Conservation (phyloP, 2,329 filamentous ascomycete genomes). For the Seiridium cupressi region DNA sequence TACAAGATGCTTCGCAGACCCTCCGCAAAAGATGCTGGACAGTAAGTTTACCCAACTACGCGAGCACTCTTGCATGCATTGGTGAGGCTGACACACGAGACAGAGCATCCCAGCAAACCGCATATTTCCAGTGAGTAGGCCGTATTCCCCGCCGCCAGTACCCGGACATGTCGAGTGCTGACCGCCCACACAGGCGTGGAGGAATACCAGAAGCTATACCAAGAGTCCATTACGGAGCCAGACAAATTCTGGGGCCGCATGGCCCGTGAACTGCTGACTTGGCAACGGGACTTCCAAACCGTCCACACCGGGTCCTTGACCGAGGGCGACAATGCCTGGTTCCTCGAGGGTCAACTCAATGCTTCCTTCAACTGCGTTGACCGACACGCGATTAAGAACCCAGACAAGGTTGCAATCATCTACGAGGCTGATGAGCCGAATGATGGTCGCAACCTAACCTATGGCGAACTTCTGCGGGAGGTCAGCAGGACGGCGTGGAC, state of each 20-base stretch:
- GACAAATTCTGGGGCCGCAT: constrained; percentile 85
- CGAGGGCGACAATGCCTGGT: constrained; percentile 89
- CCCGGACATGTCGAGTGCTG: not conserved
- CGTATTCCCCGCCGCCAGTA: not conserved
- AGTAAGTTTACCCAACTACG: constrained; percentile 47
- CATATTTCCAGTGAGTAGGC: constrained; percentile 58
- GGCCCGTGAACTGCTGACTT: constrained; percentile 86
- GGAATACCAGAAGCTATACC: constrained; percentile 67
- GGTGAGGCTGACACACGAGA: constrained; percentile 7
- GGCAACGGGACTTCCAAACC: constrained; percentile 89
- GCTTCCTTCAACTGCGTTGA: constrained; percentile 98
- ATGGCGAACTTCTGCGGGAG: constrained; percentile 87
- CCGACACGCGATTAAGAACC: constrained; percentile 92
- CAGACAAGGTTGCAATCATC: constrained; percentile 91
- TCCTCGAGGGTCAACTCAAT: constrained; percentile 88
- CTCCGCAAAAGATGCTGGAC: constrained; percentile 64
- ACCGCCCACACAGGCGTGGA: constrained; percentile 48
- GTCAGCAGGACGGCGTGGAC: constrained; percentile 86
- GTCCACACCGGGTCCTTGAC: constrained; percentile 74
- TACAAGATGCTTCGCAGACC: constrained; percentile 40
- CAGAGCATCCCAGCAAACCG: constrained; percentile 69
- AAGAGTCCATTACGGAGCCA: constrained; percentile 86
- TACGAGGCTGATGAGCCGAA: constrained; percentile 93
- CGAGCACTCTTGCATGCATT: not conserved
- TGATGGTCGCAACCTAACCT: constrained; percentile 87